These are phyloP conservation scores for Pseudonitzschia pungens DNA, from an alignment of 108 stramenopile genomes.

Conservation along the genomic window DNA sequence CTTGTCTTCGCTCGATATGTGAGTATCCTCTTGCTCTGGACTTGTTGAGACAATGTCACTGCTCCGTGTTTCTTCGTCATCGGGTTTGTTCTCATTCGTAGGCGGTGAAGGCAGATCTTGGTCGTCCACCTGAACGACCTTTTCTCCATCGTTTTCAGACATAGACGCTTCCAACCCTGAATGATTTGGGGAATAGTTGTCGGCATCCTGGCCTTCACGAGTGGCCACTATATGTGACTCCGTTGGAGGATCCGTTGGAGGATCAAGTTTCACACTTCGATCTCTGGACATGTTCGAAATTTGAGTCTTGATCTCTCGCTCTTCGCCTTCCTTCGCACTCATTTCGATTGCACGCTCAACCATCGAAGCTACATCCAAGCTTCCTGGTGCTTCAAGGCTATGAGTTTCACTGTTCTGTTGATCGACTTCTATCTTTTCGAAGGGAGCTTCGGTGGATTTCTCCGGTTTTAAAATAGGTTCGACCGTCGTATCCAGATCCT, in stretches of 20 bases:
- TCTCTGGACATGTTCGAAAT: background rate
- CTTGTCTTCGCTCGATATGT: background rate
- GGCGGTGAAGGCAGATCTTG: background rate
- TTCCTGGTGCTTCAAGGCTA: background rate
- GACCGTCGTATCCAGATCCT: too few relatives aligned
- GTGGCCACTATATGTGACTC: background rate
- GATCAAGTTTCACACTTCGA: background rate
- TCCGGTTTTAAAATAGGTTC: too few relatives aligned
- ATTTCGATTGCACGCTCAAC: slow-evolving; percentile 1
- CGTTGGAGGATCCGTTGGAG: background rate
- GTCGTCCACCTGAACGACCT: background rate
- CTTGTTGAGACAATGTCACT: background rate
- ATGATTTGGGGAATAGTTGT: background rate
- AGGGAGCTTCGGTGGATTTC: too few relatives aligned
- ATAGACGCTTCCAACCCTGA: background rate
- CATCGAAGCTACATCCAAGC: background rate
- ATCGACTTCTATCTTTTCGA: too few relatives aligned
- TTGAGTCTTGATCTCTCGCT: background rate
- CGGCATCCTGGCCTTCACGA: background rate
- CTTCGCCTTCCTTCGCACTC: too few relatives aligned
- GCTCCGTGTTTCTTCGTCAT: background rate
- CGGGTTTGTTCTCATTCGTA: background rate
- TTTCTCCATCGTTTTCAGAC: background rate
- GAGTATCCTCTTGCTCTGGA: background rate
- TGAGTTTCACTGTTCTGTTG: too few relatives aligned